A percentile compares a stretch with the other conserved stretches of the same genome.
Conservation (phyloP, 1,284 basidiomycete species). For the Cutaneotrichosporon sp. region DNA sequence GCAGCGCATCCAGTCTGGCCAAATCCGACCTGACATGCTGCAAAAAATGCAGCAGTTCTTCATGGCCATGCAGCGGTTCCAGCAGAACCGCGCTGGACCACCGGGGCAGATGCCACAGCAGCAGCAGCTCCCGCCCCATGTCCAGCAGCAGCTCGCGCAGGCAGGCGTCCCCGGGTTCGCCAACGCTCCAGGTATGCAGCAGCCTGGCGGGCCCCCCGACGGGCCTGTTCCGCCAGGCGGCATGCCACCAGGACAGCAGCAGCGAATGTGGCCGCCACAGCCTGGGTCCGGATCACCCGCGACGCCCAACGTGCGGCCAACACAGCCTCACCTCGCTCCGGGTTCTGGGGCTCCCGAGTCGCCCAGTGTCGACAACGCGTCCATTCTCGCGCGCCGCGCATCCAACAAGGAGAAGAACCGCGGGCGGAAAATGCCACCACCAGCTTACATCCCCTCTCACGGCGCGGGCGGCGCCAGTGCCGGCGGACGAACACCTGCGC, state of each 20-base stretch:
- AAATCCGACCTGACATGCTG: constrained; percentile 29
- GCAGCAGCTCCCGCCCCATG: constrained; percentile 10
- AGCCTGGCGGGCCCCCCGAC: neutral
- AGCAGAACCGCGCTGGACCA: neutral
- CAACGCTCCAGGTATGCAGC: constrained; percentile 6
- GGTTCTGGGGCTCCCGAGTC: constrained; percentile 13
- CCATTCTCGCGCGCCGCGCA: constrained; percentile 11
- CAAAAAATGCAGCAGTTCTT: constrained; percentile 37
- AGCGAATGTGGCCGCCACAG: constrained; percentile 16
- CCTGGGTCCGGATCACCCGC: constrained; percentile 7
- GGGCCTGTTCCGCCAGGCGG: constrained; percentile 6
- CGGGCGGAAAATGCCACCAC: constrained; percentile 32
- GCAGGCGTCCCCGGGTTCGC: constrained; percentile 17
- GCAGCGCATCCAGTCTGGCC: constrained; percentile 23
- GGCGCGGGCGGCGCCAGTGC: too few species aligned
- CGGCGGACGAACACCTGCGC: constrained; percentile 13
- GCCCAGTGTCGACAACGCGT: constrained; percentile 1
- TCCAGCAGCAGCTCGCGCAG: constrained; percentile 9
- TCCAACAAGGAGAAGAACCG: constrained; percentile 8
- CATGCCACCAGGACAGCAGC: constrained; percentile 16
- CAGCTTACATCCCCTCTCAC: constrained; percentile 32
- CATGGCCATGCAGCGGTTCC: constrained; percentile 15
- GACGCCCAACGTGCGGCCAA: constrained; percentile 21
- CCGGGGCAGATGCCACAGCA: constrained; percentile 3
- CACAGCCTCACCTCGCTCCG: constrained; percentile 23